Percentiles rank a stretch among this genome's conserved stretches.
These are phyloP conservation scores for Balakata baccata DNA, from an alignment of 345 rosid species.

Conservation along the genomic window DNA sequence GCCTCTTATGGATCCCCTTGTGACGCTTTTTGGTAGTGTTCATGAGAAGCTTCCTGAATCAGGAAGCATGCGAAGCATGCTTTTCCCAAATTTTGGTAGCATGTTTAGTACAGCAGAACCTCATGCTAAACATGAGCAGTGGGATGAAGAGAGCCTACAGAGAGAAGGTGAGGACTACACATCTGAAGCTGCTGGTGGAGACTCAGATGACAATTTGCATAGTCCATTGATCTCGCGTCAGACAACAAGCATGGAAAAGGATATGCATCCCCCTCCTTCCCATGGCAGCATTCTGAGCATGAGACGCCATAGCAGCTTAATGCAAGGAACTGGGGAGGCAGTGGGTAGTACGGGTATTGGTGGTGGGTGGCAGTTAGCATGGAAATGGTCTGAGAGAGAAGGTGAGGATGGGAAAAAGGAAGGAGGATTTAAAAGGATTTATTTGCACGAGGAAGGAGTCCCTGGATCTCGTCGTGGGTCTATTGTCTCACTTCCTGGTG, in stretches of 20 bases:
- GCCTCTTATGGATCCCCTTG: slow-evolving; percentile 86
- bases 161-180: slow-evolving; percentile 64
- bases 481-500: slow-evolving; percentile 63
- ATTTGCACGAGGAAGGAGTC: slow-evolving; percentile 71
- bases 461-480: slow-evolving; percentile 80
- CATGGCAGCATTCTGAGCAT: slow-evolving; percentile 61
- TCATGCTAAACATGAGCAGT: slow-evolving; percentile 54
- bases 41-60: slow-evolving; percentile 86
- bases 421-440: slow-evolving; percentile 80
- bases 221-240: slow-evolving; percentile 92
- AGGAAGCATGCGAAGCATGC: slow-evolving; percentile 70
- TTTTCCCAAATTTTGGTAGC: slow-evolving; percentile 84
- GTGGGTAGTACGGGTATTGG: slow-evolving; percentile 78
- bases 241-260: slow-evolving; percentile 80
- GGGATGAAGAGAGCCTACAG: slow-evolving; percentile 86
- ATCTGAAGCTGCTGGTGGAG: slow-evolving; percentile 55
- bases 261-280: slow-evolving; percentile 50
- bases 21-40: slow-evolving; percentile 78
- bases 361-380: slow-evolving; percentile 97
- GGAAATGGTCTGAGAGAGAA: slow-evolving; percentile 70
- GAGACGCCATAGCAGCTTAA: slow-evolving; percentile 66
- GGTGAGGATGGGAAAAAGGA: slow-evolving; percentile 68
- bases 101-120: slow-evolving; percentile 75
- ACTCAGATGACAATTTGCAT: slow-evolving; percentile 75
- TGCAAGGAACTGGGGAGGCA: slow-evolving; percentile 59